A percentile compares a stretch with the other conserved stretches of the same genome.
These are phyloP conservation scores for Venturia carpophila DNA, from an alignment of 2,329 filamentous ascomycete genomes.

Conservation along the genomic window DNA sequence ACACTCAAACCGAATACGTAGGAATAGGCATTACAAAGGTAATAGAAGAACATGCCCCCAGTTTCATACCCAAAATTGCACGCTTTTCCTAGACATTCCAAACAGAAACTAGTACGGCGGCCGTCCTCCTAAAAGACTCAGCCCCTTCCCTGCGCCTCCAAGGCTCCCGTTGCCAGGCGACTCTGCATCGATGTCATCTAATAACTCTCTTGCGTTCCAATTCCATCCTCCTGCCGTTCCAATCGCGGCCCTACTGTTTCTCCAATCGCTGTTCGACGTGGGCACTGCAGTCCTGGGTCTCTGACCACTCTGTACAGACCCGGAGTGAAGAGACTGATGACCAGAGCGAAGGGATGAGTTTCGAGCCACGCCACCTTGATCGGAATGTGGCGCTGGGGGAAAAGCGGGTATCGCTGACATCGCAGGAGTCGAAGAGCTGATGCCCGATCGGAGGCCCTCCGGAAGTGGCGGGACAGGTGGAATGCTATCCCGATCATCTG, in stretches of 20 bases:
- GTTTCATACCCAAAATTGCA: not conserved
- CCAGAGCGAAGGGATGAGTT: not conserved
- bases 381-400: slow-evolving; percentile 3
- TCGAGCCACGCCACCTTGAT: not conserved
- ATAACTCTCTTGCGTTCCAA: slow-evolving; percentile 17
- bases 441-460: slow-evolving; percentile 3
- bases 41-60: not conserved
- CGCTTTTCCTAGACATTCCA: not conserved
- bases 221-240: not conserved
- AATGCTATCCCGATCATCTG: slow-evolving; percentile 13
- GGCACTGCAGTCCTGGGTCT: slow-evolving; percentile 14
- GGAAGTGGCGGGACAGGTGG: slow-evolving; percentile 18
- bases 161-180: slow-evolving; percentile 6
- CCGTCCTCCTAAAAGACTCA: slow-evolving; percentile 12
- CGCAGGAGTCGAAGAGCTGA: not conserved
- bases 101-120: slow-evolving; percentile 13
- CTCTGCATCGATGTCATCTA: slow-evolving; percentile 18
- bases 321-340: not conserved
- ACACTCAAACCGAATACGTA: not conserved
- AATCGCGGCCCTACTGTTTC: not conserved
- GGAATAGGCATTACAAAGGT: not conserved
- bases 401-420: not conserved
- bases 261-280: not conserved
- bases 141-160: slow-evolving; percentile 6
- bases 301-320: not conserved